A percentile compares a stretch with the other conserved stretches of the same genome.
These are phyloP conservation scores for Mortierella sp. DNA, from an alignment of 371 early-diverging fungal species.

Conservation along the genomic window DNA sequence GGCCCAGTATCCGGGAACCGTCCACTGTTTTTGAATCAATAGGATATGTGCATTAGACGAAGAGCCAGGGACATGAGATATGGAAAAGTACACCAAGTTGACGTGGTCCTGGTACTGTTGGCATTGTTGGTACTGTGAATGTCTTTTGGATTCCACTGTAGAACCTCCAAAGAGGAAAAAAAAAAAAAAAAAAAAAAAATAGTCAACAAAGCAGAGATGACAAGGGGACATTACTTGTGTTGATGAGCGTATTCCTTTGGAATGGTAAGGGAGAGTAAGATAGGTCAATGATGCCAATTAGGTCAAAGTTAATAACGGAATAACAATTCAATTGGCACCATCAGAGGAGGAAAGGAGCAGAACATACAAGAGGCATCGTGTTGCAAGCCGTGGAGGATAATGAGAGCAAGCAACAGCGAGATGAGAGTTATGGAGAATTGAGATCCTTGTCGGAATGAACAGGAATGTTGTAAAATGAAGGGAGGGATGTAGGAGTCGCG, in stretches of 20 bases:
- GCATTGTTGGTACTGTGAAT: not conserved
- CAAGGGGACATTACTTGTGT: conserved; percentile 61
- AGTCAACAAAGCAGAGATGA: not conserved
- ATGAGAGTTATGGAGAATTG: not conserved
- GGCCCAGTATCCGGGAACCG: conserved; percentile 83
- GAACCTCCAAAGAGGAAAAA: not conserved
- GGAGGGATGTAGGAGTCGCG: not conserved
- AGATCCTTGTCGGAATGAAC: not conserved
- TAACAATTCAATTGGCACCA: not conserved
- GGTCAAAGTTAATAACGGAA: conserved; percentile 10
- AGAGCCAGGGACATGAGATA: conserved; percentile 2
- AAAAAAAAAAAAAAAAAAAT: not conserved
- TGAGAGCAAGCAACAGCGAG: not conserved
- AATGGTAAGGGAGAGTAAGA: not conserved
- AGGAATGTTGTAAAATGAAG: not conserved
- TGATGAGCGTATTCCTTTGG: conserved; percentile 85
- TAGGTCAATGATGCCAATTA: not conserved
- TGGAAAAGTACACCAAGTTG: not conserved
- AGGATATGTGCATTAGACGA: not conserved
- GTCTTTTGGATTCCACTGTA: not conserved
- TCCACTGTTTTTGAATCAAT: conserved; percentile 58
- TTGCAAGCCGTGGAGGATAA: not conserved
- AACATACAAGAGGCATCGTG: conserved; percentile 26
- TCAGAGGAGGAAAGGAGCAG: not conserved
- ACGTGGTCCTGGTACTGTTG: not conserved